A percentile compares a stretch with the other conserved stretches of the same genome.
These are phyloP conservation scores for Diutina siamensis DNA, from an alignment of 1,139 yeast genomes.

Conservation along the genomic window DNA sequence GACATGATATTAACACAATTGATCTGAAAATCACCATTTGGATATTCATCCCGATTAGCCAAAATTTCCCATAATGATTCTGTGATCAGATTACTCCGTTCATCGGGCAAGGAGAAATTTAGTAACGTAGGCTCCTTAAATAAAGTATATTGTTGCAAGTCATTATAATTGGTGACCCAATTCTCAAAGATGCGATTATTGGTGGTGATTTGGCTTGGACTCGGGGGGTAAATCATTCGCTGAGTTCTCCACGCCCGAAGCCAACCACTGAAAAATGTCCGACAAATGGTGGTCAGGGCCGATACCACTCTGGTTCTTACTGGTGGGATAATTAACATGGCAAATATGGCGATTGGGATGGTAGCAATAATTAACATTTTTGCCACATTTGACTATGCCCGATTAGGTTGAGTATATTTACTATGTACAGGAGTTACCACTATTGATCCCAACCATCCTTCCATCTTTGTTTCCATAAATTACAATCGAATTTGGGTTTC, in stretches of 20 bases:
- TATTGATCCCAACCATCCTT: slow-evolving; percentile 55
- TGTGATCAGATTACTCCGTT: slow-evolving; percentile 50
- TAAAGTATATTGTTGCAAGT: background rate
- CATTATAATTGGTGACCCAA: background rate
- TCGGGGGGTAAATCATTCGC: slow-evolving; percentile 4
- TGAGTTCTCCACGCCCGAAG: background rate
- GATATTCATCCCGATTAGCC: slow-evolving; percentile 39
- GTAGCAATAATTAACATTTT: background rate
- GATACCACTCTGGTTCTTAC: background rate
- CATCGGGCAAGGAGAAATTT: slow-evolving; percentile 61
- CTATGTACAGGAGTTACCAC: background rate
- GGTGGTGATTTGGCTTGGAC: slow-evolving; percentile 4
- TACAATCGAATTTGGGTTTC: slow-evolving; percentile 76
- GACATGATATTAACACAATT: slow-evolving; percentile 62
- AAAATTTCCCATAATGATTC: slow-evolving; percentile 47
- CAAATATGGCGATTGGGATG: background rate
- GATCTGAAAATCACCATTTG: slow-evolving; percentile 24
- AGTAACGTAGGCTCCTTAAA: slow-evolving; percentile 48
- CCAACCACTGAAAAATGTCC: slow-evolving; percentile 4
- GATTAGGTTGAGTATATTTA: too few species aligned
- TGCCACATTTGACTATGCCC: too few species aligned
- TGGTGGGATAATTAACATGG: slow-evolving; percentile 1
- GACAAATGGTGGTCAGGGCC: too few species aligned
- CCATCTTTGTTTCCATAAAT: slow-evolving; percentile 91
- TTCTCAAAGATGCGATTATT: slow-evolving; percentile 1